phyloP scores from a whole-genome alignment of 257 asterid species.

The Solanum appendiculatum region DNA sequence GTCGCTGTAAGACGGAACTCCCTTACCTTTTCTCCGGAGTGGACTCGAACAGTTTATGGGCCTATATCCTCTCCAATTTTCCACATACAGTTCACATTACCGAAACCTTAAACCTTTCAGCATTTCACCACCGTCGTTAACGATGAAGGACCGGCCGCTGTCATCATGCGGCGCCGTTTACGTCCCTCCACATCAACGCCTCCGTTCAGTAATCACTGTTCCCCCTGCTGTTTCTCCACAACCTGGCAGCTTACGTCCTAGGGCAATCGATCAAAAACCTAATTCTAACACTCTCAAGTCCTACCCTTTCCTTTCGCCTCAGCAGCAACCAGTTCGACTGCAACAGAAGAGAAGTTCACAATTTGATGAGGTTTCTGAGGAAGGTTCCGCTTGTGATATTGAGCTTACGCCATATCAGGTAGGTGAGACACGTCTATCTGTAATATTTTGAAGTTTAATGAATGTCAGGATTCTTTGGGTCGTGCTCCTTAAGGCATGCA shows the following conservation, averaged over 20 bases:
- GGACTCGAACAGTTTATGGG: conserved; percentile 22
- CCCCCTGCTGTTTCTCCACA: conserved; percentile 12
- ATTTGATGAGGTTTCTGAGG: conserved; percentile 24
- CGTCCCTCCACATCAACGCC: conserved; percentile 78
- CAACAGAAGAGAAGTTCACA: conserved; percentile 27
- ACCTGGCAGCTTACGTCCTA: neutral
- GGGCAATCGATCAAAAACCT: conserved; percentile 13
- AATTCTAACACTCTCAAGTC: conserved; percentile 19
- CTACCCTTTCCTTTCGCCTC: conserved; percentile 38
- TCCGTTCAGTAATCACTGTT: conserved; percentile 24
- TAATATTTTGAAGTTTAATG: neutral
- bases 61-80: conserved; percentile 32
- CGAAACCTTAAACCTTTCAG: conserved; percentile 38
- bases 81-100: conserved; percentile 16
- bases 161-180: conserved; percentile 43
- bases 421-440: neutral
- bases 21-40: neutral
- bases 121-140: conserved; percentile 13
- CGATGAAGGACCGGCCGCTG: conserved; percentile 52
- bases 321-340: conserved; percentile 13
- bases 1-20: neutral
- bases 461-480: neutral
- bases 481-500: neutral
- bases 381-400: conserved; percentile 23
- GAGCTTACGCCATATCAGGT: conserved; percentile 41